Base-by-base conservation (phyloP, 2,329 filamentous ascomycete genomes). In the Aspergillus latus region DNA sequence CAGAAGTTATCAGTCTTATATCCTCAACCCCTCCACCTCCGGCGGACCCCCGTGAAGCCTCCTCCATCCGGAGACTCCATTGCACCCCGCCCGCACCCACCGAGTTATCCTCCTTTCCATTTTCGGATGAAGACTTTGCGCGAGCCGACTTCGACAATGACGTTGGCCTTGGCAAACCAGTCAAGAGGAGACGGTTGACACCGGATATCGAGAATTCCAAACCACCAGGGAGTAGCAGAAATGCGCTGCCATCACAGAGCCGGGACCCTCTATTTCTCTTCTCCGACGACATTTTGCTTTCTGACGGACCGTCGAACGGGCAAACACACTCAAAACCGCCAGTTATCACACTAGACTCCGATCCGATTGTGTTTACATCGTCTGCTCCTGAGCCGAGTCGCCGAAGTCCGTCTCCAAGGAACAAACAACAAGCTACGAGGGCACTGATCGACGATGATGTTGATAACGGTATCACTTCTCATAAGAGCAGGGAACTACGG, bases 361-460 rank as follows among this genome's bases (percentile, higher is more conserved):
- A 78, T 61, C 72, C 75, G 1, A 76, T 78, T 58, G 63, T 71
- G 3, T 76, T 76, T 52, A 77, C 74, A 1, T 79, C 76, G 4
- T 75, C 76, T 15, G 70, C 70, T 0, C 70, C 67, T 3, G 66
- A 72, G 47, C 65, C 60, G 13, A 52, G 46, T 5, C 45, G 40
- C 2, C 13, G 45, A 11, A 26, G 51, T 9, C 49, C 52, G n/a
- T 32, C 46, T 5, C 45, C 39, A 13, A 54, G 34, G 11, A 39
- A 55, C 5, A 21, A 46, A 21, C 42, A 47, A 3, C 42, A 11
- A 21, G 36, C 37, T 4, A 69, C 73, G 3, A 73, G 76, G 57
- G 68, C 71, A 15, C n/a, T 46, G 2, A 44, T n/a, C 28, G 69
- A 72, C 40, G 71, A 73, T 39, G 67, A 68, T 9, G 39, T n/a